phyloP scores from a whole-genome alignment of 139 green algal genomes.

The Tetradesmus lagerheimii region DNA sequence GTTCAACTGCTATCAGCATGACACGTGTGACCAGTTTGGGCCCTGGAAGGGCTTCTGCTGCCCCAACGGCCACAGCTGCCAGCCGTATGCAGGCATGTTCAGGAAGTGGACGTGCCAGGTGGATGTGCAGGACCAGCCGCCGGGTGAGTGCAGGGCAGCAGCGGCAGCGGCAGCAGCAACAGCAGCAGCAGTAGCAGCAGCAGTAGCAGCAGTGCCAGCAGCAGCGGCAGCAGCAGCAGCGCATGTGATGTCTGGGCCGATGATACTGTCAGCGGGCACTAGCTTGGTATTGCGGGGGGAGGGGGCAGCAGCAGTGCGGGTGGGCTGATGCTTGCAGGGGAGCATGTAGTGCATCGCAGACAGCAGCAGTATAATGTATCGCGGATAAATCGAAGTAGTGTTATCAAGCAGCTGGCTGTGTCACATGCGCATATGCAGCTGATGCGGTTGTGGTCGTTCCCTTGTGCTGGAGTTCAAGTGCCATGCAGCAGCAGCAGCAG shows the following conservation, averaged over 20 bases:
- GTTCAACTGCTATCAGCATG: constrained; percentile 1
- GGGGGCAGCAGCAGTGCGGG: too few relatives aligned
- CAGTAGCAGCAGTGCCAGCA: too few relatives aligned
- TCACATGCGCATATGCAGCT: neutral
- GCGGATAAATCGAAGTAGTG: too few relatives aligned
- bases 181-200: neutral
- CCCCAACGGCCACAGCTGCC: constrained; percentile 46
- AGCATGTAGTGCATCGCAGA: neutral
- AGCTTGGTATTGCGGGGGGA: too few relatives aligned
- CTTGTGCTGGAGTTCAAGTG: neutral
- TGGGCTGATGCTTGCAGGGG: neutral
- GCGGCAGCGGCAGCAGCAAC: neutral
- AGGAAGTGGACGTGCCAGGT: constrained; percentile 38
- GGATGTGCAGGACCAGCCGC: constrained; percentile 31
- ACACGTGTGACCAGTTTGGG: constrained; percentile 35
- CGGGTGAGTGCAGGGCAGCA: neutral
- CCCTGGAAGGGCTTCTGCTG: constrained; percentile 43
- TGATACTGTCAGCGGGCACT: too few relatives aligned
- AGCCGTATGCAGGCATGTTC: constrained; percentile 20
- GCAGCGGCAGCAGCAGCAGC: too few relatives aligned
- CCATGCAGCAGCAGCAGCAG: neutral
- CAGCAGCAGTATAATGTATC: neutral
- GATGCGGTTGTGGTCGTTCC: neutral
- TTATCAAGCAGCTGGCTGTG: too few relatives aligned
- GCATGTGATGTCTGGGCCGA: too few relatives aligned